Evolutionary conservation across 2,329 filamentous ascomycete species (phyloP).

Genomic region (Emmonsia crescens): DNA sequence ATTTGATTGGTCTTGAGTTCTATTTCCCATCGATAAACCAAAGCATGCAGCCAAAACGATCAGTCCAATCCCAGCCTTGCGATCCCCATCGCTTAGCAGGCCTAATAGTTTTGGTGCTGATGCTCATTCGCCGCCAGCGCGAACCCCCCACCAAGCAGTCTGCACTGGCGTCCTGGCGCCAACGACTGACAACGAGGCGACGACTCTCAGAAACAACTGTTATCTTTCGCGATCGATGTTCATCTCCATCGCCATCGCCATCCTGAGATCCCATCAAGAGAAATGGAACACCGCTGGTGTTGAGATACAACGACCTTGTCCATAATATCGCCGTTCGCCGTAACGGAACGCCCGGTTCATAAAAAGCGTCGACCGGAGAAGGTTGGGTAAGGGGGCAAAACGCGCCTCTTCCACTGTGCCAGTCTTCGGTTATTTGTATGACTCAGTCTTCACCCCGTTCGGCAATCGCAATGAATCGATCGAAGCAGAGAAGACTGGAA

Average conservation of each 20-base stretch:
- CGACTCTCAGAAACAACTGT: not conserved
- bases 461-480: not conserved
- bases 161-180: not conserved
- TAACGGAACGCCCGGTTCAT: not conserved
- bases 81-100: not conserved
- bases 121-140: not conserved
- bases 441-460: not conserved
- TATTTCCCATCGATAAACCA: not conserved
- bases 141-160: not conserved
- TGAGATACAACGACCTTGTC: not conserved
- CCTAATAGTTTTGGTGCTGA: not conserved
- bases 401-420: not conserved
- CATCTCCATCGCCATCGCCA: not conserved
- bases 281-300: not conserved
- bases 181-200: not conserved
- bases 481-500: conserved; percentile 1
- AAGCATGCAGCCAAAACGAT: not conserved
- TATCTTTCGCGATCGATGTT: not conserved
- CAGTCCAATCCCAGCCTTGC: not conserved
- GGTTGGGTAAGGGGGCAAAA: not conserved
- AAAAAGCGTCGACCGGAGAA: not conserved
- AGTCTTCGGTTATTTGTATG: not conserved
- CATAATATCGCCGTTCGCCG: not conserved
- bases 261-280: not conserved
- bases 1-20: not conserved